Evolutionary conservation across 163 green algal species (phyloP).

Genomic region (Volvox carteri): DNA sequence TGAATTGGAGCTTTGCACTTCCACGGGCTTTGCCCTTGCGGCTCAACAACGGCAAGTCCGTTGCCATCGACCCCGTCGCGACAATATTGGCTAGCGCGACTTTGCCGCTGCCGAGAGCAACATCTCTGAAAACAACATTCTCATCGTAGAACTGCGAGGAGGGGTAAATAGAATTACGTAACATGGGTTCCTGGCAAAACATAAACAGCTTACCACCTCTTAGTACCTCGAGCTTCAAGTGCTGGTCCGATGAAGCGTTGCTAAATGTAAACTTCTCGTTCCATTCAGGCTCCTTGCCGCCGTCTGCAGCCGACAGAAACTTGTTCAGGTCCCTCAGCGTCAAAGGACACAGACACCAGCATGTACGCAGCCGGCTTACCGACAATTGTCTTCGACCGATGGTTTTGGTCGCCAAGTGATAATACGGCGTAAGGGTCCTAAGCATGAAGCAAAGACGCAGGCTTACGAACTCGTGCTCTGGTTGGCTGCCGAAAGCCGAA

Average conservation of each 20-base stretch:
- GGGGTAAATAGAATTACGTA: neutral
- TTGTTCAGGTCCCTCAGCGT: neutral
- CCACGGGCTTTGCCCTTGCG: slow-evolving; percentile 48
- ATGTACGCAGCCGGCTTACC: slow-evolving; percentile 16
- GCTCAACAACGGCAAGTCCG: slow-evolving; percentile 43
- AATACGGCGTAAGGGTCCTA: slow-evolving; percentile 50
- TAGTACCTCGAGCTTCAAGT: slow-evolving; percentile 49
- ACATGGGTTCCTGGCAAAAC: neutral
- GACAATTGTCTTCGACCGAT: slow-evolving; percentile 49
- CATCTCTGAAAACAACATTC: slow-evolving; percentile 66
- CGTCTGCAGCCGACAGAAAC: neutral
- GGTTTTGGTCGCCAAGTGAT: slow-evolving; percentile 29
- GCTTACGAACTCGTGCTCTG: neutral
- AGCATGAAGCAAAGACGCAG: neutral
- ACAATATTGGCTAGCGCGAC: slow-evolving; percentile 21
- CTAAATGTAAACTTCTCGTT: slow-evolving; percentile 41
- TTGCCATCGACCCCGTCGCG: neutral
- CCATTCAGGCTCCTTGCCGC: slow-evolving; percentile 49
- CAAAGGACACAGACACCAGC: neutral
- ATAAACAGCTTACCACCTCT: neutral
- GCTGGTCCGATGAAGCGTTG: slow-evolving; percentile 30
- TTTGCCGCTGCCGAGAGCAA: slow-evolving; percentile 65
- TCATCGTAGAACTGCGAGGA: slow-evolving; percentile 69
- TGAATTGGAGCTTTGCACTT: slow-evolving; percentile 12
- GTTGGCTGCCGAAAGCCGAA: slow-evolving; percentile 21